Evolutionary conservation across 768 basidiomycete species (phyloP).

Genomic region (Pleurotus eryngii): DNA sequence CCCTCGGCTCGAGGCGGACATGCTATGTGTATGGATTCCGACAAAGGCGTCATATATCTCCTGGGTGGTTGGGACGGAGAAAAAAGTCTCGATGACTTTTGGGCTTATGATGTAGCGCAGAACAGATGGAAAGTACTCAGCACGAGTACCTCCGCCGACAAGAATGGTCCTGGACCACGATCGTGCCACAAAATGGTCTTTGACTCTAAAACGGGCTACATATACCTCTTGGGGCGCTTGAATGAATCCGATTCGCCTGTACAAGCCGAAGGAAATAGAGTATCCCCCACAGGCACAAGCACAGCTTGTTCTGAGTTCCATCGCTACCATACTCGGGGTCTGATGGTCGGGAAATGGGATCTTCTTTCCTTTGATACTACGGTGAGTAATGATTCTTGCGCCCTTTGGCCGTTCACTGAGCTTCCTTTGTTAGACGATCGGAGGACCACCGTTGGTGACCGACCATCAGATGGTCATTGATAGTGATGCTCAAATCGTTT

Average conservation of each 20-base stretch:
- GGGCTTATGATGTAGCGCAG: constrained; percentile 61
- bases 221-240: constrained; percentile 72
- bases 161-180: constrained; percentile 65
- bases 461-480: constrained; percentile 85
- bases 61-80: constrained; percentile 80
- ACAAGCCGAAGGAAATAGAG: constrained; percentile 4
- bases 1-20: constrained; percentile 75
- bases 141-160: constrained; percentile 48
- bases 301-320: constrained; percentile 69
- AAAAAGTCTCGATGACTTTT: constrained; percentile 74
- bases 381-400: constrained; percentile 34
- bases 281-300: constrained; percentile 19
- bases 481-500: constrained; percentile 63
- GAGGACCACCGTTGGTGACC: constrained; percentile 70
- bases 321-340: constrained; percentile 65
- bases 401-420: background rate
- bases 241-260: constrained; percentile 46
- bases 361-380: constrained; percentile 63
- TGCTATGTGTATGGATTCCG: constrained; percentile 75
- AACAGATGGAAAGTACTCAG: constrained; percentile 64
- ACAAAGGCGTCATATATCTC: constrained; percentile 62
- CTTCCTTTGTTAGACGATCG: constrained; percentile 40
- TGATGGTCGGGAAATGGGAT: constrained; percentile 69
- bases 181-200: constrained; percentile 85
- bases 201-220: constrained; percentile 63